Base-by-base conservation (phyloP, 352 stramenopile genomes). In the Phytopythium cucurbitacearum region DNA sequence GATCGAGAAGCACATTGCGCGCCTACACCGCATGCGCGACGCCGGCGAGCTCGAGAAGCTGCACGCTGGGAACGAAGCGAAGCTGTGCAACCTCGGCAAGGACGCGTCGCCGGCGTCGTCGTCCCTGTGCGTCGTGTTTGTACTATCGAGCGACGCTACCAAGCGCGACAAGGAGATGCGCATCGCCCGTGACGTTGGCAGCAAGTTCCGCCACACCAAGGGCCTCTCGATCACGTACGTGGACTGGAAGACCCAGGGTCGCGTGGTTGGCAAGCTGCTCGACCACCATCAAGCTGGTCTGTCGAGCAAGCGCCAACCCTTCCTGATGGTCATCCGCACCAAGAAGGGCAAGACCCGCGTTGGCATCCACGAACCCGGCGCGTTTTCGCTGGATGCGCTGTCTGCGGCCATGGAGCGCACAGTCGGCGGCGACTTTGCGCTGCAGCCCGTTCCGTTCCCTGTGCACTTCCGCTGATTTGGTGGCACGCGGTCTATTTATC, bases 31-130 rank as follows among this genome's bases (percentile, higher is more conserved):
- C 35, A 76, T 86, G 74, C 83, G 83, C 50, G 71, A 76, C 2
- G 63, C 66, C 3, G 82, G 80, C 7, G 77, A 85, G 44, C 60
- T 94, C 40, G 83, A 94, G 49, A 82, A 85, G 56, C 59, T 94
- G 47, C 73, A 94, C 48, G 57, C 62, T 13, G 72, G 80, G 15
- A 94, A 91, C 57, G 74, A 87, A 56, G 83, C 66, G 21, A 85
- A 83, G 53, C 54, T 94, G 34, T 94, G 83, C 66, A 89, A 90
- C 41, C 53, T 91, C 32, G 83, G 83, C 37, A 80, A 82, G 38
- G 58, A 85, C 5, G 76, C 77, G 6, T 55, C 47, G 7, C 48
- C 63, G n/a, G 82, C 77, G n/a, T 74, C 75, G 16, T 82, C 77
- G 21, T 78, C 76, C 32, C 40, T 90, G 7, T 94, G 83, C 46